phyloP scores from a whole-genome alignment of 129 eudicot genomes.

The Ambrosia artemisiifolia region DNA sequence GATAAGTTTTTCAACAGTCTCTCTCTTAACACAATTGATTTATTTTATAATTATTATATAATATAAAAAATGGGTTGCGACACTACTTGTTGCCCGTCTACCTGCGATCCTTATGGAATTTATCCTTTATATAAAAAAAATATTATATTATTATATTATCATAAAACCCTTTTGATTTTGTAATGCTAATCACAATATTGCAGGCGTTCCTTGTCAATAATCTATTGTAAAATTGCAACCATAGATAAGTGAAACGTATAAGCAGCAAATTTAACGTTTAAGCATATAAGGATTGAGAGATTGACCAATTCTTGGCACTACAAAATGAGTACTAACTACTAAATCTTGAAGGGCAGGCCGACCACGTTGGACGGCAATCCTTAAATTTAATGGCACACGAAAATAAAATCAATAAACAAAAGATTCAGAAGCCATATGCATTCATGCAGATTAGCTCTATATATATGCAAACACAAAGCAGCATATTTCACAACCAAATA shows the following conservation, averaged over 20 bases:
- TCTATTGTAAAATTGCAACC: background rate
- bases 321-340: too few species aligned
- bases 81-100: too few species aligned
- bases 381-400: background rate
- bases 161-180: too few species aligned
- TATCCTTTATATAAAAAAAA: too few species aligned
- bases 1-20: too few species aligned
- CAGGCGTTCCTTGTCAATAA: background rate
- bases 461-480: constrained; percentile 19
- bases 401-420: constrained; percentile 1
- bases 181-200: background rate
- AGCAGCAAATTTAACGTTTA: background rate
- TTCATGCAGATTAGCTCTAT: constrained; percentile 2
- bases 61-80: too few species aligned
- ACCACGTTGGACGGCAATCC: constrained; percentile 20
- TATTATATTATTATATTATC: too few species aligned
- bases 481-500: constrained; percentile 11
- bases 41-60: too few species aligned
- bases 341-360: too few species aligned
- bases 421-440: background rate
- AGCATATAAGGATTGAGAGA: background rate
- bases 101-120: too few species aligned
- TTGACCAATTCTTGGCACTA: too few species aligned
- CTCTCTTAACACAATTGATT: too few species aligned
- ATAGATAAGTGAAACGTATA: background rate